Evolutionary conservation across 371 early-diverging fungal species (phyloP).

Genomic region (Synchytrium microbalum): DNA sequence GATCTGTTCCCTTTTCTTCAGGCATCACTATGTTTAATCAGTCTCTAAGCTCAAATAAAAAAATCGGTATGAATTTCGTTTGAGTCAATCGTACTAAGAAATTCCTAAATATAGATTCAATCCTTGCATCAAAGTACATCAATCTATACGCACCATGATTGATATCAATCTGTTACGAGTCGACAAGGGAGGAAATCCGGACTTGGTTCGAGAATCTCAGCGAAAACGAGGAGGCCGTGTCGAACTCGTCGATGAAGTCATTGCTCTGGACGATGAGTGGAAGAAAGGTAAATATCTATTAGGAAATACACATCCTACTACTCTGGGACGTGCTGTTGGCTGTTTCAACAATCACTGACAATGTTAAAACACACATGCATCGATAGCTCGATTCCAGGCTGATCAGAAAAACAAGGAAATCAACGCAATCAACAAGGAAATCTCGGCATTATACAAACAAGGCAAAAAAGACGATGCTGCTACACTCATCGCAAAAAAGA

Average conservation of each 20-base stretch:
- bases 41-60: too few relatives aligned
- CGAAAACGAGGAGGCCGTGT: conserved; percentile 72
- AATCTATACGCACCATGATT: conserved; percentile 13
- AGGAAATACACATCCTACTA: conserved; percentile 1
- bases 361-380: neutral
- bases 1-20: too few relatives aligned
- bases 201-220: conserved; percentile 87
- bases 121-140: too few relatives aligned
- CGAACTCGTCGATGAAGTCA: conserved; percentile 85
- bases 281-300: conserved; percentile 52
- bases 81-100: too few relatives aligned
- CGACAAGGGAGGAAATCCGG: conserved; percentile 94
- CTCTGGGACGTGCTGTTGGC: neutral
- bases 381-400: conserved; percentile 68
- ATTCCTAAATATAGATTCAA: too few relatives aligned
- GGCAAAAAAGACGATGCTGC: conserved; percentile 76
- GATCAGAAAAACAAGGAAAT: conserved; percentile 86
- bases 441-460: conserved; percentile 77
- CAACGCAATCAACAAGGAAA: conserved; percentile 88
- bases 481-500: conserved; percentile 67
- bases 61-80: too few relatives aligned
- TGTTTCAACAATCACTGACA: neutral
- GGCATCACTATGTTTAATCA: too few relatives aligned
- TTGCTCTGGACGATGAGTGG: conserved; percentile 89
- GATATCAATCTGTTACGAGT: conserved; percentile 87